Evolutionary conservation across 163 green algal species (phyloP).

Genomic region (Botryococcus braunii): DNA sequence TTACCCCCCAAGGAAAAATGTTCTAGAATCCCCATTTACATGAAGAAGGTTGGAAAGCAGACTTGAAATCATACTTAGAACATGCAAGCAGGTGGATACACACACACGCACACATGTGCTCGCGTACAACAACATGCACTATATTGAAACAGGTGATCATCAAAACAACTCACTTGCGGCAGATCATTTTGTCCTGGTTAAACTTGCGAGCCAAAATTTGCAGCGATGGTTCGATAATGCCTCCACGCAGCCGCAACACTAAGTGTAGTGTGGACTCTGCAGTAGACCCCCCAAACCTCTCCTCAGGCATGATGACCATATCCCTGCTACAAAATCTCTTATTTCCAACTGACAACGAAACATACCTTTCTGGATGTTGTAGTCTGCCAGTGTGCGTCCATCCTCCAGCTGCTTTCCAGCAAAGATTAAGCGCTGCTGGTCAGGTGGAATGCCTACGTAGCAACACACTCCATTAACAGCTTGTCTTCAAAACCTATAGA

Average conservation of each 20-base stretch:
- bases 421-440: conserved; percentile 83
- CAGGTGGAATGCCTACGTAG: conserved; percentile 67
- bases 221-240: conserved; percentile 97
- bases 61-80: background rate
- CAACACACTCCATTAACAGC: background rate
- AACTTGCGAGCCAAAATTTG: conserved; percentile 97
- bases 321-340: background rate
- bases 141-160: background rate
- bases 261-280: conserved; percentile 82
- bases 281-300: background rate
- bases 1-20: no score
- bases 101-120: no score
- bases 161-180: conserved; percentile 82
- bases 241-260: conserved; percentile 75
- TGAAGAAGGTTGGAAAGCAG: no score
- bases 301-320: background rate
- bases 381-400: conserved; percentile 29
- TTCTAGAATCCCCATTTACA: no score
- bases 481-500: background rate
- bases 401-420: conserved; percentile 80
- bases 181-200: conserved; percentile 99
- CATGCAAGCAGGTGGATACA: no score
- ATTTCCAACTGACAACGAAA: background rate
- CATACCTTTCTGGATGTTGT: conserved; percentile 13
- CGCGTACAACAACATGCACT: no score